Evolutionary conservation across 345 rosid species (phyloP).

Genomic region (Leavenworthia alabamica): DNA sequence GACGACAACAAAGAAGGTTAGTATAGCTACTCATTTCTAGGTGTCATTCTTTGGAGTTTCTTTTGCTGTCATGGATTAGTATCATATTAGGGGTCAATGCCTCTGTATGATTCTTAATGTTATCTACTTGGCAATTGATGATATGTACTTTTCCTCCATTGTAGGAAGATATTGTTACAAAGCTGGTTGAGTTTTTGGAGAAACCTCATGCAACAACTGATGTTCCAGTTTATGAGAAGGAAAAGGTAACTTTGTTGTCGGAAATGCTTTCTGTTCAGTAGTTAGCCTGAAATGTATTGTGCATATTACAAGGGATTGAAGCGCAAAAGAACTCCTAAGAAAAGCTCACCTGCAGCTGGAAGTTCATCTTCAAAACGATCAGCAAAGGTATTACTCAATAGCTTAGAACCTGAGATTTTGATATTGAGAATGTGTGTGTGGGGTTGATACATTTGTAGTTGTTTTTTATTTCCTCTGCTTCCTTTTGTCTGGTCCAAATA

Average conservation of each 20-base stretch:
- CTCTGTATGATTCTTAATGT: not conserved
- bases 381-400: constrained; percentile 46
- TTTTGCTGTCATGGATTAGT: not conserved
- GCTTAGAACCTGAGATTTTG: not conserved
- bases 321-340: constrained; percentile 57
- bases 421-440: not conserved
- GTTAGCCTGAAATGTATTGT: not conserved
- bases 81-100: not conserved
- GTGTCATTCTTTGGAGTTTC: not conserved
- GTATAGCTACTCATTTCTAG: not conserved
- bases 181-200: constrained; percentile 70
- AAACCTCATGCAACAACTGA: constrained; percentile 71
- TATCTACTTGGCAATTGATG: constrained; percentile 3
- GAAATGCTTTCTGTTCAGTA: not conserved
- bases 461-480: too few relatives aligned
- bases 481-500: not conserved
- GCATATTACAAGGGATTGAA: constrained; percentile 39
- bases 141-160: constrained; percentile 11
- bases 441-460: not conserved
- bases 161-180: constrained; percentile 73
- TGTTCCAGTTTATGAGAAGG: constrained; percentile 60
- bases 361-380: constrained; percentile 47
- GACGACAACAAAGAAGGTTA: constrained; percentile 69
- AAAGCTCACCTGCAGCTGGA: constrained; percentile 42
- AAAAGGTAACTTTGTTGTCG: constrained; percentile 39